Percentiles rank a stretch among this genome's conserved stretches.
Conservation (phyloP, 352 stramenopile genomes). For the Pythium chondricola region DNA sequence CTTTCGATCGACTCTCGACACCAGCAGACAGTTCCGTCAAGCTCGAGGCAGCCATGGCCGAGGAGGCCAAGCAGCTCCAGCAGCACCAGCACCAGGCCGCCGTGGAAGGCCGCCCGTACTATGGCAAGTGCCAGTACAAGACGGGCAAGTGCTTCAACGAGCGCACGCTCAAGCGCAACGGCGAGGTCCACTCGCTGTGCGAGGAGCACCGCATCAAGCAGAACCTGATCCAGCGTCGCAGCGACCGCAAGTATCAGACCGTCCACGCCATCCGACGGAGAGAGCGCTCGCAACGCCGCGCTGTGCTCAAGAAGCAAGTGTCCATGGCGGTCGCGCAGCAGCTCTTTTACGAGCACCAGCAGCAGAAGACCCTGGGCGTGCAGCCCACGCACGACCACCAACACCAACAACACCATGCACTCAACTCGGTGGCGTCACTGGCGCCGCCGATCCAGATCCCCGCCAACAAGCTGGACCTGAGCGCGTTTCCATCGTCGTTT, state of each 20-base stretch:
- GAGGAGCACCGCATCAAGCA: constrained; percentile 83
- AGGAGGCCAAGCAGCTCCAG: background rate
- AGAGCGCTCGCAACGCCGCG: constrained; percentile 69
- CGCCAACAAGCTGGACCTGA: constrained; percentile 18
- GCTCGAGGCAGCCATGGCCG: constrained; percentile 12
- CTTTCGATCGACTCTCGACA: constrained; percentile 10
- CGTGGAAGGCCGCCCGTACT: constrained; percentile 35
- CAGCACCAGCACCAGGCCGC: background rate
- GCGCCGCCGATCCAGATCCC: constrained; percentile 43
- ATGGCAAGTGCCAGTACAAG: constrained; percentile 85
- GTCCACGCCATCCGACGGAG: constrained; percentile 71
- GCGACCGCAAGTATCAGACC: constrained; percentile 83
- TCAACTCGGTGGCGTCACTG: constrained; percentile 18
- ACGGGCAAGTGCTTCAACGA: constrained; percentile 87
- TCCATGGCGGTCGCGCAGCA: constrained; percentile 74
- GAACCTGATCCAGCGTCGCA: constrained; percentile 80
- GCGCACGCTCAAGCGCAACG: constrained; percentile 79
- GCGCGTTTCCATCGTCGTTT: constrained; percentile 15
- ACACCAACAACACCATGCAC: background rate
- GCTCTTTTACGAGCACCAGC: constrained; percentile 75
- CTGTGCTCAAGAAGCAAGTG: constrained; percentile 77
- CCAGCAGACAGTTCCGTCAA: constrained; percentile 13
- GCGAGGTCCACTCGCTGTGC: constrained; percentile 72
- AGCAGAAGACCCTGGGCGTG: constrained; percentile 60
- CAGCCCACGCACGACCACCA: constrained; percentile 10